Conservation (phyloP, 306 rosid species). For the Amphicarpaea edgeworthii region DNA sequence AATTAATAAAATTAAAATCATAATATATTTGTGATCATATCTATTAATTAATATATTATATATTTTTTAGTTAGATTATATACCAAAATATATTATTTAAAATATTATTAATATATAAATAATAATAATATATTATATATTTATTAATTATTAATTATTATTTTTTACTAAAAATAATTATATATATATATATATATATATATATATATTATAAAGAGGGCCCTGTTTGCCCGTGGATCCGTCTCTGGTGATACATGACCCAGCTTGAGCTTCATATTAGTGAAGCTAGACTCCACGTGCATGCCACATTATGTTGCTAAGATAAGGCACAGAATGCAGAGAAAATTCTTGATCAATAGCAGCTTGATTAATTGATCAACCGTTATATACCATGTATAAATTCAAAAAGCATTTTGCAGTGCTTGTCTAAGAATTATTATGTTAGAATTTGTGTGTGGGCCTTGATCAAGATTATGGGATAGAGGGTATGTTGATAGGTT, state of each 20-base stretch:
- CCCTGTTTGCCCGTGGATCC: too few relatives aligned
- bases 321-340: neutral
- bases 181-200: too few relatives aligned
- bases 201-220: too few relatives aligned
- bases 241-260: neutral
- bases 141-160: too few relatives aligned
- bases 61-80: too few relatives aligned
- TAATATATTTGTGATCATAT: too few relatives aligned
- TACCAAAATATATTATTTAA: too few relatives aligned
- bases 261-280: neutral
- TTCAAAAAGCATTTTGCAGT: neutral
- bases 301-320: neutral
- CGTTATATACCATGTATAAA: neutral
- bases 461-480: neutral
- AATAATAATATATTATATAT: too few relatives aligned
- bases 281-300: neutral
- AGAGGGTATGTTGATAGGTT: neutral
- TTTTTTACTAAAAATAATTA: too few relatives aligned
- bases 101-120: too few relatives aligned
- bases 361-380: neutral
- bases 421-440: neutral
- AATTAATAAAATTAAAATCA: too few relatives aligned
- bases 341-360: neutral
- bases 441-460: neutral
- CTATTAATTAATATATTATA: too few relatives aligned